Base-by-base conservation (phyloP, 1,139 yeast genomes). In the Saccharomycopsis hybrid region DNA sequence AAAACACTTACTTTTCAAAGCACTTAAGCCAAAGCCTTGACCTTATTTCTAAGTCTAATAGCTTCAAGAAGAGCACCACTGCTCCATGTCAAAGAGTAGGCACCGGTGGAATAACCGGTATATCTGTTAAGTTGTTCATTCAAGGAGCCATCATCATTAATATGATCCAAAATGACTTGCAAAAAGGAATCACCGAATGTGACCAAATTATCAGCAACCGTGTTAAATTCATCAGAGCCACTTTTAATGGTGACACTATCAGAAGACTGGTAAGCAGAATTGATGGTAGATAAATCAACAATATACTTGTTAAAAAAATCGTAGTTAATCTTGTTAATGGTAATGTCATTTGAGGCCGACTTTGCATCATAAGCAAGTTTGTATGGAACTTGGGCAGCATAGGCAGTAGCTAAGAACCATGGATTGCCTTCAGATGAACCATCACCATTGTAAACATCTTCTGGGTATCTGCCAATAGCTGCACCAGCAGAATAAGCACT, bases 401-500 rank as follows among this genome's bases (percentile, higher is more conserved):
- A 73, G 0, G 92, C 80, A 0, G 97, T 90, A 27, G 94, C 74
- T 54, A 90, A 76, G 62, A 90, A 90, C 98, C 97, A 90, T 2
- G 98, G 97, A 61, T 90, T 90, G 2, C 97, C 97, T 58, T 80
- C 84, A 13, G 84, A 72, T 0, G 76, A 71, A 0, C 80, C 82
- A 54, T 74, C 70, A 0, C 97, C 97, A 65, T 90, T 85, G 64
- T 90, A 90, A 9, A 85, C 66, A 66, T 90, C 98, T 61, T 90
- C 97, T 0, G 97, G 96, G 61, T 90, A 90, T 60, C 98, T 72
- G 1, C 98, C 98, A 46, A 90, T 67, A 0, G 86, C 96, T 42
- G 82, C 80, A 0, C 94, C 95, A 27, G 67, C 59, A 27, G 67
- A 67, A 5, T 13, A 29, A 9, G 66, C 64, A 51, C 72, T 76